Conservation (phyloP, 1,284 basidiomycete species). For the Stereum hirsutum region DNA sequence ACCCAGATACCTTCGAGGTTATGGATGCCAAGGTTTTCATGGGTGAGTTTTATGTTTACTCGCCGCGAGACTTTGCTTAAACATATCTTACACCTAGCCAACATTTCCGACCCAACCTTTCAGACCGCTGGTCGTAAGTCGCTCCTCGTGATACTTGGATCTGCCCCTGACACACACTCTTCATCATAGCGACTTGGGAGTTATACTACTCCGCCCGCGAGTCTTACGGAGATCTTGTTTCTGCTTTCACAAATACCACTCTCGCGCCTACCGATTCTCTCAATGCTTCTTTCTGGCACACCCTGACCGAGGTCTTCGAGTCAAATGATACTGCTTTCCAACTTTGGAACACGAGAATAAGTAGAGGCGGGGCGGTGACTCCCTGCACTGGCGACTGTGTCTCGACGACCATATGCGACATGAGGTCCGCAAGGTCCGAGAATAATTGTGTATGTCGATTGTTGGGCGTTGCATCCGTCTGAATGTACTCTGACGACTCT, state of each 20-base stretch:
- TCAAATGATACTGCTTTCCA: conserved; percentile 38
- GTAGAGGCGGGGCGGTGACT: conserved; percentile 25
- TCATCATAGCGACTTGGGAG: conserved; percentile 35
- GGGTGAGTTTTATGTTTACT: conserved; percentile 17
- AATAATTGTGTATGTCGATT: conserved; percentile 36
- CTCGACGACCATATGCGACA: conserved; percentile 33
- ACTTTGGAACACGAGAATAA: conserved; percentile 32
- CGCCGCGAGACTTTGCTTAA: not conserved
- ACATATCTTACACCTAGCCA: too few relatives aligned
- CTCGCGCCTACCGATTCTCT: conserved; percentile 19
- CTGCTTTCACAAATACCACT: too few relatives aligned
- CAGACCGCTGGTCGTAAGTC: conserved; percentile 22
- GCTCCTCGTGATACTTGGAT: conserved; percentile 12
- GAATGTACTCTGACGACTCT: too few relatives aligned
- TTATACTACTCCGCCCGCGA: conserved; percentile 48
- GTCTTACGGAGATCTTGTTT: conserved; percentile 36
- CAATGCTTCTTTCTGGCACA: conserved; percentile 50
- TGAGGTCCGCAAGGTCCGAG: conserved; percentile 38
- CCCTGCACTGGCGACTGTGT: conserved; percentile 35
- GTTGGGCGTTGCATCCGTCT: not conserved
- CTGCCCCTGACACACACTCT: conserved; percentile 14
- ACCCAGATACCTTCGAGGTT: conserved; percentile 43
- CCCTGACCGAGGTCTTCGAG: conserved; percentile 44
- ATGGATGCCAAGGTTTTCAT: conserved; percentile 37
- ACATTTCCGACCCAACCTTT: conserved; percentile 28